Evolutionary conservation across 2,329 filamentous ascomycete genomes (phyloP).

Genomic region (Fusarium odoratissimum): DNA sequence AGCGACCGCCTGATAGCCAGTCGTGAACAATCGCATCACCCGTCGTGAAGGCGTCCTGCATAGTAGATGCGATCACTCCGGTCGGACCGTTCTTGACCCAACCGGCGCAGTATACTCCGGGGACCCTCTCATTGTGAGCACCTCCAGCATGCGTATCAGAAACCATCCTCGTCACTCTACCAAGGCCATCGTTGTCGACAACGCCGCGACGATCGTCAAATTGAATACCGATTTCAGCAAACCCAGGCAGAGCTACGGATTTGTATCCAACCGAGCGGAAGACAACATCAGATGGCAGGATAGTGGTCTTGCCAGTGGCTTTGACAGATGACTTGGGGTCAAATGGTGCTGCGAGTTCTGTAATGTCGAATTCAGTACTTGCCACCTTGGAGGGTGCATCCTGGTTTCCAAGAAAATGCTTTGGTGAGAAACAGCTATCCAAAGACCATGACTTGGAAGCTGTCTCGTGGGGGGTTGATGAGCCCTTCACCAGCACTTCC

Average conservation of each 20-base stretch:
- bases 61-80: conserved; percentile 94
- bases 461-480: conserved; percentile 59
- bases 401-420: conserved; percentile 68
- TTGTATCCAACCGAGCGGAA: conserved; percentile 98
- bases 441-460: conserved; percentile 81
- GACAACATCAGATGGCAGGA: conserved; percentile 75
- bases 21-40: conserved; percentile 87
- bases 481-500: conserved; percentile 84
- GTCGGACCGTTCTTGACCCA: conserved; percentile 97
- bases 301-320: conserved; percentile 60
- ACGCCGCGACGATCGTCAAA: conserved; percentile 82
- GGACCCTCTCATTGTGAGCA: conserved; percentile 57
- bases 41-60: conserved; percentile 93
- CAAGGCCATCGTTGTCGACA: conserved; percentile 83
- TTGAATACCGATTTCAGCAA: conserved; percentile 77
- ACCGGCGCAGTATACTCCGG: conserved; percentile 90
- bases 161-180: conserved; percentile 69
- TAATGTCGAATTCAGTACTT: conserved; percentile 75
- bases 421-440: conserved; percentile 85
- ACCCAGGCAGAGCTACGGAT: conserved; percentile 79
- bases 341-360: conserved; percentile 65
- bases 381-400: conserved; percentile 64
- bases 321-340: conserved; percentile 62
- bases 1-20: conserved; percentile 64
- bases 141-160: conserved; percentile 43